Evolutionary conservation across 371 early-diverging fungal species (phyloP).

Genomic region (Circinella umbellata): DNA sequence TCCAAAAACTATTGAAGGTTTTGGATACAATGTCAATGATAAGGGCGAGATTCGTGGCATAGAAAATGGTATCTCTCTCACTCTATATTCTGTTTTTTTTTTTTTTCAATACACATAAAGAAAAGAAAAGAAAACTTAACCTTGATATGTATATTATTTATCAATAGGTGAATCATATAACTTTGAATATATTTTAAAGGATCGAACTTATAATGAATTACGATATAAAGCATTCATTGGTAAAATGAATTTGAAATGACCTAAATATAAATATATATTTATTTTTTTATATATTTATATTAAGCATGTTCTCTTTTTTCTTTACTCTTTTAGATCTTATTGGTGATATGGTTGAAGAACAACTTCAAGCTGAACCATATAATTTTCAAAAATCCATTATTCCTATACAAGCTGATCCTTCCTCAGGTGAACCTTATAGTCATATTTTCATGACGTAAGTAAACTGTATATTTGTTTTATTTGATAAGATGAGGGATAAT

Average conservation of each 20-base stretch:
- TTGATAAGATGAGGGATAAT: too few species aligned
- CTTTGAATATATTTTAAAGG: slow-evolving; percentile 42
- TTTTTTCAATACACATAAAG: too few species aligned
- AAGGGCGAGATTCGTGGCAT: slow-evolving; percentile 43
- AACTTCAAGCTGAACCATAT: slow-evolving; percentile 32
- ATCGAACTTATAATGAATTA: slow-evolving; percentile 44
- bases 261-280: too few species aligned
- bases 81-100: too few species aligned
- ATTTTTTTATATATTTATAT: too few species aligned
- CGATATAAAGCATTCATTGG: slow-evolving; percentile 48
- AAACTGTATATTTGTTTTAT: too few species aligned
- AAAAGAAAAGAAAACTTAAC: too few species aligned
- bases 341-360: slow-evolving; percentile 41
- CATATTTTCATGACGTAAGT: slow-evolving; percentile 51
- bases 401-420: slow-evolving; percentile 40
- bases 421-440: slow-evolving; percentile 32
- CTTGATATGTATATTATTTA: neutral
- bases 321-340: slow-evolving; percentile 30
- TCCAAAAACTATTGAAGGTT: slow-evolving; percentile 40
- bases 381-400: slow-evolving; percentile 36
- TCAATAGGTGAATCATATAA: slow-evolving; percentile 35
- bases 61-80: slow-evolving; percentile 21
- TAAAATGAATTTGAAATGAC: slow-evolving; percentile 13
- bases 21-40: slow-evolving; percentile 45
- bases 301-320: neutral